Percentiles rank a stretch among this genome's conserved stretches.
Conservation (phyloP, 108 stramenopile species). For the Nannochloropsis gaditana region DNA sequence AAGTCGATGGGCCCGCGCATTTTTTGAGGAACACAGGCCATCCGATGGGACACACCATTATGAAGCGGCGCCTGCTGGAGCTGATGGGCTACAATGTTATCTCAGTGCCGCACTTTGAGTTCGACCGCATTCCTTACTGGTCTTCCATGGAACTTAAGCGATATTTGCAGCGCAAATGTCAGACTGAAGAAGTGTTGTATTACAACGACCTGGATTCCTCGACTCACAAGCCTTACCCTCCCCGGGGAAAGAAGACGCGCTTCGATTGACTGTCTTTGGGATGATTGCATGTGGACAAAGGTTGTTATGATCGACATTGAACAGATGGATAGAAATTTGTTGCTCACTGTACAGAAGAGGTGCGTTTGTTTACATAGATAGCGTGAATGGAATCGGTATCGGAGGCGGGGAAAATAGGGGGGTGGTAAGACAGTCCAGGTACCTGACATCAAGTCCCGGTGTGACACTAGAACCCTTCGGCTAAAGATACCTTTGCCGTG, state of each 20-base stretch:
- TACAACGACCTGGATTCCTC: not conserved
- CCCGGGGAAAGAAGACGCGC: slow-evolving; percentile 4
- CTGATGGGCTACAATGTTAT: slow-evolving; percentile 50
- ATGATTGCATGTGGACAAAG: not conserved
- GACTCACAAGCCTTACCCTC: not conserved
- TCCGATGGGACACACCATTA: slow-evolving; percentile 52
- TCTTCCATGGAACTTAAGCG: slow-evolving; percentile 51
- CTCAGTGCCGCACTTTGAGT: slow-evolving; percentile 45
- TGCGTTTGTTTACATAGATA: not conserved
- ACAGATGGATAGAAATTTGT: not conserved
- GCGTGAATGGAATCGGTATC: not conserved
- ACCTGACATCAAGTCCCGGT: no score
- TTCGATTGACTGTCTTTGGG: not conserved
- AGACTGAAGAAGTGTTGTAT: not conserved
- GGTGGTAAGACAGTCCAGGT: not conserved
- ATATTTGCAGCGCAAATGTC: slow-evolving; percentile 47
- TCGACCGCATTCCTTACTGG: slow-evolving; percentile 52
- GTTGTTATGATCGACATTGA: not conserved
- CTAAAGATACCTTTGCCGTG: not conserved
- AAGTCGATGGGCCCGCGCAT: slow-evolving; percentile 51
- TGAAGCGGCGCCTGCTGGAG: slow-evolving; percentile 48
- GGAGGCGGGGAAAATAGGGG: not conserved
- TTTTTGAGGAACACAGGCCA: slow-evolving; percentile 38
- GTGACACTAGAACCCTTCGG: not conserved
- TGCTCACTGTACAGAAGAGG: not conserved